phyloP scores from a whole-genome alignment of 2,329 filamentous ascomycete species.

The Hypoxylon rubiginosum region DNA sequence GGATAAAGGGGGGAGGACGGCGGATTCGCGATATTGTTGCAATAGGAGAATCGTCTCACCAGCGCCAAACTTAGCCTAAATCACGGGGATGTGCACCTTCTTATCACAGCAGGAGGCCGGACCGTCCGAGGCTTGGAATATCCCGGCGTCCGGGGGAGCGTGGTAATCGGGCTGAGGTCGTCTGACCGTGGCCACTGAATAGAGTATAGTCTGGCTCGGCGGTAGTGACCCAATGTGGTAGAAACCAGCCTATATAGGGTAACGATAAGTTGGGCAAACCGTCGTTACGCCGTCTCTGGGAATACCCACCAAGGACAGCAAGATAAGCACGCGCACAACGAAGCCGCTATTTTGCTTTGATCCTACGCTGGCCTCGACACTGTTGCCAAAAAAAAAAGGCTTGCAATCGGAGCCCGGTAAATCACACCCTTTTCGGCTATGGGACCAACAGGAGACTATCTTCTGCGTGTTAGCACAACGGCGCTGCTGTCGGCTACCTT shows the following conservation, averaged over 20 bases:
- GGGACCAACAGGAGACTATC: constrained; percentile 7
- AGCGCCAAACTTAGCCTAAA: constrained; percentile 6
- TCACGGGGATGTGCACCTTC: constrained; percentile 19
- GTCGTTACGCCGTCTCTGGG: constrained; percentile 20
- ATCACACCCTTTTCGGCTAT: constrained; percentile 2
- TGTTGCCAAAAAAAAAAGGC: constrained; percentile 7
- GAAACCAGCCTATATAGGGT: constrained; percentile 24
- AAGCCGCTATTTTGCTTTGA: constrained; percentile 17
- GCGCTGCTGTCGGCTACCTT: constrained; percentile 1
- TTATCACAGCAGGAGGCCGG: constrained; percentile 25
- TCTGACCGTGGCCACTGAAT: constrained; percentile 31
- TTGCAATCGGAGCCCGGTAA: constrained; percentile 6
- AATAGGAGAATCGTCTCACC: constrained; percentile 11
- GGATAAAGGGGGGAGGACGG: constrained; percentile 1
- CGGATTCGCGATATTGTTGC: constrained; percentile 3
- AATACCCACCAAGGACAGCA: constrained; percentile 22
- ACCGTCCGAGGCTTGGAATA: constrained; percentile 2
- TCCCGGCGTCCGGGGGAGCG: constrained; percentile 15
- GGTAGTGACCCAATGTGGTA: constrained; percentile 27
- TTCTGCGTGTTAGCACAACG: constrained; percentile 8
- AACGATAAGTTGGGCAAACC: constrained; percentile 28
- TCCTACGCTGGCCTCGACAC: constrained; percentile 22
- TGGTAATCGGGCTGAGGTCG: constrained; percentile 23
- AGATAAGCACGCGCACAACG: constrained; percentile 25
- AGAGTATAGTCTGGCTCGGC: constrained; percentile 32